phyloP scores from a whole-genome alignment of 2,329 filamentous ascomycete species.

The Ciborinia camelliae region DNA sequence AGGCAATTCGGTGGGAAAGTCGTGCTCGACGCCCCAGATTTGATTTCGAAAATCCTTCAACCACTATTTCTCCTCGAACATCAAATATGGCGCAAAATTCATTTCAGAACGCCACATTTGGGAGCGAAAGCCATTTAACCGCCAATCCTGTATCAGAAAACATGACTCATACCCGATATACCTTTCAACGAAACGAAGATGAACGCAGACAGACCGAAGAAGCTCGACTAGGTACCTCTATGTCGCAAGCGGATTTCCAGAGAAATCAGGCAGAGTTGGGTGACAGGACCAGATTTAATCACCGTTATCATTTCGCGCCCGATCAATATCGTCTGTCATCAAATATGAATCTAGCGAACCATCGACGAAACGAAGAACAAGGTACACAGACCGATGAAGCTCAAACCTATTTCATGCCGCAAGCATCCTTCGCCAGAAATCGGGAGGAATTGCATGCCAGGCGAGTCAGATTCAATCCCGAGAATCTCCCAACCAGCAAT shows the following conservation, averaged over 20 bases:
- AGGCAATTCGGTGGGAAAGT: background rate
- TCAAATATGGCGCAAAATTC: background rate
- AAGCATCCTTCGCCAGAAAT: background rate
- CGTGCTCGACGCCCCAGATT: background rate
- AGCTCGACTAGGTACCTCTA: too few species aligned
- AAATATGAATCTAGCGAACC: background rate
- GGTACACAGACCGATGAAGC: background rate
- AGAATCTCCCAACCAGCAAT: too few species aligned
- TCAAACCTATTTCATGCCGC: background rate
- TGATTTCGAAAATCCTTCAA: background rate
- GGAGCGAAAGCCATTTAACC: too few species aligned
- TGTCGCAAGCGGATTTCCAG: too few species aligned
- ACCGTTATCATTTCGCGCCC: too few species aligned
- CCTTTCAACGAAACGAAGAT: too few species aligned
- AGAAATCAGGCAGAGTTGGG: too few species aligned
- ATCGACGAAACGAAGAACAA: background rate
- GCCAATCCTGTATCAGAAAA: too few species aligned
- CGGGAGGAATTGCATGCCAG: background rate
- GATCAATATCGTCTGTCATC: background rate
- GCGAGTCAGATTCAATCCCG: background rate
- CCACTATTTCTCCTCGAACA: background rate
- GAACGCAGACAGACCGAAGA: too few species aligned
- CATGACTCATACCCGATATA: too few species aligned
- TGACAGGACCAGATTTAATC: too few species aligned
- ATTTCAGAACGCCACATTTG: too few species aligned